phyloP scores from a whole-genome alignment of 73 alveolate species.

The Effrenium voratum region DNA sequence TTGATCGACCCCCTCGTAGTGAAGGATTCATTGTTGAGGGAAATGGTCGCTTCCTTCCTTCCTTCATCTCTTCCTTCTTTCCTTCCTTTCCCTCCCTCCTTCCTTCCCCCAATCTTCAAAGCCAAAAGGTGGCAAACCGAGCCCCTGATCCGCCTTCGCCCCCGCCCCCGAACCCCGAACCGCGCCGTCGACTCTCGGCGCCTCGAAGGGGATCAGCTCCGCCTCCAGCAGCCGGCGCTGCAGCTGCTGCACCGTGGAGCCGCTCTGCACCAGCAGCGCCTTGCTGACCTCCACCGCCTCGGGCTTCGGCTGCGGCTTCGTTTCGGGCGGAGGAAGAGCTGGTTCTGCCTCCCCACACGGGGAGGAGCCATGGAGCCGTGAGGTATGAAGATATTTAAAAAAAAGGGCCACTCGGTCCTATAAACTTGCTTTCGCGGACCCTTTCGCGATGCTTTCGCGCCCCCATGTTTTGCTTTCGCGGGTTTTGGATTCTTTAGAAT shows the following conservation, averaged over 20 bases:
- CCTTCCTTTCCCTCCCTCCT: not conserved
- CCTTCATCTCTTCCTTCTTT: not conserved
- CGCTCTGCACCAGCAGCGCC: not conserved
- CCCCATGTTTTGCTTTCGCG: too few species aligned
- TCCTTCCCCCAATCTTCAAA: not conserved
- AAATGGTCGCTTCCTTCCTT: not conserved
- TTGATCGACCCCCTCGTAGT: too few species aligned
- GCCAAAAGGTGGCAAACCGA: not conserved
- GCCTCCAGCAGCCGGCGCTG: slow-evolving; percentile 28
- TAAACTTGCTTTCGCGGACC: too few species aligned
- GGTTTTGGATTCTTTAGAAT: too few species aligned
- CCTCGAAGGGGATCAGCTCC: slow-evolving; percentile 72
- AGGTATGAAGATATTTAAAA: too few species aligned
- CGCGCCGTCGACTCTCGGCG: too few species aligned
- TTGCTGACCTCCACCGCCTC: not conserved
- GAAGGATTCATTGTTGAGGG: too few species aligned
- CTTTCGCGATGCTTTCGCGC: too few species aligned
- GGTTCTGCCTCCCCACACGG: too few species aligned
- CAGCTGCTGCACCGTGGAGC: slow-evolving; percentile 20
- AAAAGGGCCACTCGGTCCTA: too few species aligned
- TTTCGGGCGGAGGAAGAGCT: not conserved
- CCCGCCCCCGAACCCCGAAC: too few species aligned
- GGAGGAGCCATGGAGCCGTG: too few species aligned
- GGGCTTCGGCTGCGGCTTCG: not conserved
- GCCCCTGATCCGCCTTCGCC: not conserved